Evolutionary conservation across 768 basidiomycete genomes (phyloP).

Genomic region (Neoboletus brunneissimus): DNA sequence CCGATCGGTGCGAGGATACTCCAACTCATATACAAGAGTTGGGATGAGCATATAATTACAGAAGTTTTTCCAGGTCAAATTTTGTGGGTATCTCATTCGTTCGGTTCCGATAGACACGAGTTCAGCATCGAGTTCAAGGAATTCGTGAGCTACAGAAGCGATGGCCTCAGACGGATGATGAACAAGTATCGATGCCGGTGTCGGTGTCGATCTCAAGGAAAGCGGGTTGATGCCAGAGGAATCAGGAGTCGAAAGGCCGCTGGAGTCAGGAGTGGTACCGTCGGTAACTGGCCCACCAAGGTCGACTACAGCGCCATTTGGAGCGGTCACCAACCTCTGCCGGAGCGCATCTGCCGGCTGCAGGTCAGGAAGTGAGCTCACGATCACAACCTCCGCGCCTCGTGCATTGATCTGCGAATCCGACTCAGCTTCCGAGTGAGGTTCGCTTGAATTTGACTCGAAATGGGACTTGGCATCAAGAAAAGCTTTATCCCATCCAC

Average conservation of each 20-base stretch:
- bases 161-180: constrained; percentile 67
- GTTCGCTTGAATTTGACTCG: constrained; percentile 25
- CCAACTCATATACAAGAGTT: constrained; percentile 92
- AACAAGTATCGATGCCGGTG: constrained; percentile 46
- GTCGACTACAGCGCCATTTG: constrained; percentile 1
- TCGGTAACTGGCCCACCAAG: constrained; percentile 1
- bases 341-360: constrained; percentile 52
- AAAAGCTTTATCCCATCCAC: constrained; percentile 68
- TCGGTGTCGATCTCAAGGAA: constrained; percentile 11
- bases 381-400: constrained; percentile 43
- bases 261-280: constrained; percentile 1
- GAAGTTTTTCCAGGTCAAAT: constrained; percentile 80
- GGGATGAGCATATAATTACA: constrained; percentile 84
- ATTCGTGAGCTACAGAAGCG: constrained; percentile 67
- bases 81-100: constrained; percentile 76
- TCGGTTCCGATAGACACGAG: constrained; percentile 68
- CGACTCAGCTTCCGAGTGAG: constrained; percentile 11
- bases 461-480: constrained; percentile 44
- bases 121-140: constrained; percentile 73
- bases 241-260: constrained; percentile 1
- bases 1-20: constrained; percentile 90
- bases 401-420: constrained; percentile 41
- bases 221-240: constrained; percentile 7
- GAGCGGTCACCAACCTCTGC: constrained; percentile 49
- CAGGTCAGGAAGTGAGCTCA: constrained; percentile 50